Base-by-base conservation (phyloP, 495 filamentous ascomycete genomes). In the Mytilinidion resinicola region DNA sequence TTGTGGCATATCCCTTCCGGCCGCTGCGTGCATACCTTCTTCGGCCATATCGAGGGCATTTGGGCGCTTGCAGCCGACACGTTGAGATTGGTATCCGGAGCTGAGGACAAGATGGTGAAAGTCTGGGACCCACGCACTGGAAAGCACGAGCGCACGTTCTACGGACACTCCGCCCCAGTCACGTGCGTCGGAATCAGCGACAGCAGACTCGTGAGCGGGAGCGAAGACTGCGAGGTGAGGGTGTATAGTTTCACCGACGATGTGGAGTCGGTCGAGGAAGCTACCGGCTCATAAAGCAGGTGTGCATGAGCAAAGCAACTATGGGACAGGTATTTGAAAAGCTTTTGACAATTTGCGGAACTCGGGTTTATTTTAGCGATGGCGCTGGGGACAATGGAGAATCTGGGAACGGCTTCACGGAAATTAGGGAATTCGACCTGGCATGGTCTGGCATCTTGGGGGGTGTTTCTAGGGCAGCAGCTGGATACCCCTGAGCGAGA, bases 21-120 rank as follows among this genome's bases (percentile, higher is more conserved):
- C 46, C 77, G 79, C 61, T 95, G 89, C 66, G 74, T 95, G 9
- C 88, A 88, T 52, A 96, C 90, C 4, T 92, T 96, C 73, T 99
- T 97, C 59, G 93, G 93, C 0, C 93, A 99, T 62, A 76, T 99
- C 20, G 93, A 97, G 70, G 93, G 93, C 21, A 85, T 99, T 20
- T 99, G 93, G 93, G 87, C 88, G 9, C 79, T 99, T 5, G 91
- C 89, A 1, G 95, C 89, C 1, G 95, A 99, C 69, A 90, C 88
- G 0, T 76, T 99, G 36, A 83, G 93, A 14, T 82, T 96, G 33
- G 89, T 96, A 36, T 88, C 85, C 53, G 93, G 91, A 10, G 86
- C 88, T 36, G 86, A 96, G 71, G 93, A 99, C 72, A 83, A 87
- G 38, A 96, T 91, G 84, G 87, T 96, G 70, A 96, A 96, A 70